These are phyloP conservation scores for Naematelia aurantialba DNA, from an alignment of 768 basidiomycete genomes.

Conservation along the genomic window DNA sequence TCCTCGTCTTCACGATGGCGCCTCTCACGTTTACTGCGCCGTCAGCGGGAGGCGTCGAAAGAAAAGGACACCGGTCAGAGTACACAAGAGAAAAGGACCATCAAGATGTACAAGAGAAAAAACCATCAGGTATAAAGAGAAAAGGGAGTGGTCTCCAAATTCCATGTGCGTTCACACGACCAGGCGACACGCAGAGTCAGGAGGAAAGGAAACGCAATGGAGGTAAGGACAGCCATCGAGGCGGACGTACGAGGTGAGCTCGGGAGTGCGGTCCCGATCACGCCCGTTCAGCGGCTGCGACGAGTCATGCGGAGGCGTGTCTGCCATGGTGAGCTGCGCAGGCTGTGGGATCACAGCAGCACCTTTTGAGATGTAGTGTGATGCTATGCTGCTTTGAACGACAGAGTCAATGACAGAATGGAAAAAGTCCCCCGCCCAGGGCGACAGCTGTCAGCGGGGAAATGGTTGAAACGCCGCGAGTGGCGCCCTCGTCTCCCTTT, in stretches of 20 bases:
- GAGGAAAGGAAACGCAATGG: not conserved
- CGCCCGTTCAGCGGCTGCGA: slow-evolving; percentile 15
- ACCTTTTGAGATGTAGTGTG: not conserved
- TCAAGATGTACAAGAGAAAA: not conserved
- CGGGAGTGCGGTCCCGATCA: slow-evolving; percentile 33
- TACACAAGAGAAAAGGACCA: not conserved
- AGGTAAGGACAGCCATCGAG: not conserved
- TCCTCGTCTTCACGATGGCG: slow-evolving; percentile 57
- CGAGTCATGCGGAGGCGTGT: slow-evolving; percentile 22
- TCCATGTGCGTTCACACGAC: not conserved
- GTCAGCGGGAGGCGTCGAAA: slow-evolving; percentile 8
- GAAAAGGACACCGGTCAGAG: not conserved
- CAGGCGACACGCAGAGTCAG: not conserved
- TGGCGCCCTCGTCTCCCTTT: not conserved
- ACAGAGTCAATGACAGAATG: too few species aligned
- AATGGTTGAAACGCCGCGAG: not conserved
- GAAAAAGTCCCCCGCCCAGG: too few species aligned
- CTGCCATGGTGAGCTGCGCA: slow-evolving; percentile 24
- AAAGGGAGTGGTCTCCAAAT: not conserved
- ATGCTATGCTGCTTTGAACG: not conserved
- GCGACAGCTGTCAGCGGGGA: not conserved
- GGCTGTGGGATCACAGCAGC: too few species aligned
- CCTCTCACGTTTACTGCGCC: slow-evolving; percentile 53
- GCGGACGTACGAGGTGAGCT: slow-evolving; percentile 37
- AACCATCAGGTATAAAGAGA: not conserved